Evolutionary conservation across 1,284 basidiomycete genomes (phyloP).

Genomic region (Irpex rosettiformis): DNA sequence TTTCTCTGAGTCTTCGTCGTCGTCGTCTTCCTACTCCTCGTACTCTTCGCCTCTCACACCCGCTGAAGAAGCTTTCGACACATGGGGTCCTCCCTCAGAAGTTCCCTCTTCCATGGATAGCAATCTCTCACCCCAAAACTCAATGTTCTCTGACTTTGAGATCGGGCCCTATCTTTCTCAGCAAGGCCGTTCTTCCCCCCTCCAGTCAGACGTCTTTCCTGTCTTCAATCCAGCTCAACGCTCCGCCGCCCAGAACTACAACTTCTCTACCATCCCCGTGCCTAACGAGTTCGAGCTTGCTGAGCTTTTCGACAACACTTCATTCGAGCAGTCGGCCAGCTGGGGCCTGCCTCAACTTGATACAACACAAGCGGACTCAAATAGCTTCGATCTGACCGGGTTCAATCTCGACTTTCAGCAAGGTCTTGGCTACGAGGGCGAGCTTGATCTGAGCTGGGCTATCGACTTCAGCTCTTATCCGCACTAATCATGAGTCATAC

Average conservation of each 20-base stretch:
- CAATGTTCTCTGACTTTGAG: not conserved
- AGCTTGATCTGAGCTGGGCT: not conserved
- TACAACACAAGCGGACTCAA: not conserved
- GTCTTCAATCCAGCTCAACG: not conserved
- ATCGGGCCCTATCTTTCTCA: not conserved
- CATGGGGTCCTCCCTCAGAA: not conserved
- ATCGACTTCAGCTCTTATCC: not conserved
- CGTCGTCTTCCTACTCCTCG: not conserved
- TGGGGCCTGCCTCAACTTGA: not conserved
- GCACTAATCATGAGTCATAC: not conserved
- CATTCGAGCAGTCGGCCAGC: not conserved
- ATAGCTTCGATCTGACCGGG: not conserved
- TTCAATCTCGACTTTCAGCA: not conserved
- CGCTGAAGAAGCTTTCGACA: not conserved
- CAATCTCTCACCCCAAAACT: not conserved
- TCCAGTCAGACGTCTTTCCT: not conserved
- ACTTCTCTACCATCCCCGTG: not conserved
- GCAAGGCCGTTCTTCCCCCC: not conserved
- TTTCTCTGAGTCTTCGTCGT: not conserved
- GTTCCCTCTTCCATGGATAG: not conserved
- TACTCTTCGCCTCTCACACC: not conserved
- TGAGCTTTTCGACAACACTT: not conserved
- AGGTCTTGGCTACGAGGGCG: not conserved
- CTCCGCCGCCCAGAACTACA: not conserved
- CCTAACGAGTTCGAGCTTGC: not conserved